Percentiles rank a stretch among this genome's conserved stretches.
Conservation (phyloP, 2,329 filamentous ascomycete genomes). For the Penicillium sp. region DNA sequence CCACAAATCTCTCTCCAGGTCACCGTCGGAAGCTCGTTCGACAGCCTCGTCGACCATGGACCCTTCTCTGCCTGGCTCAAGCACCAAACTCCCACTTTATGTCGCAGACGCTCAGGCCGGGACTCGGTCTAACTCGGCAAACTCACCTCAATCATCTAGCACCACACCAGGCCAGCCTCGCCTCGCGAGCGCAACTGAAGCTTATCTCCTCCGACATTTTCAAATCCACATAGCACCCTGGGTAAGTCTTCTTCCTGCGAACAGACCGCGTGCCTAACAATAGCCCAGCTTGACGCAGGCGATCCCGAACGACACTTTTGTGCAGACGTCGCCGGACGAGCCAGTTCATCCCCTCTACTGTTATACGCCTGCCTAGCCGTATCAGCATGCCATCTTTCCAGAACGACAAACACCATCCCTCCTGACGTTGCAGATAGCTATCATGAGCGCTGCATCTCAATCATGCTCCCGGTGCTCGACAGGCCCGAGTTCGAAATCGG, state of each 20-base stretch:
- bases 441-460: slow-evolving; percentile 36
- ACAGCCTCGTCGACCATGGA: slow-evolving; percentile 28
- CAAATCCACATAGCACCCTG: slow-evolving; percentile 32
- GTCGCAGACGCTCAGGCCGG: slow-evolving; percentile 11
- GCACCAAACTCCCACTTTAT: slow-evolving; percentile 13
- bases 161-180: slow-evolving; percentile 24
- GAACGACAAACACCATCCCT: slow-evolving; percentile 29
- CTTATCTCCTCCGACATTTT: slow-evolving; percentile 35
- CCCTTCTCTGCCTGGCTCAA: slow-evolving; percentile 14
- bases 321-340: slow-evolving; percentile 30
- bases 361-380: slow-evolving; percentile 36
- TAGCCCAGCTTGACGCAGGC: slow-evolving; percentile 31
- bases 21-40: slow-evolving; percentile 25
- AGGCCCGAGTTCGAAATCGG: slow-evolving; percentile 30
- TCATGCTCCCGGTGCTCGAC: slow-evolving; percentile 34
- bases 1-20: slow-evolving; percentile 18
- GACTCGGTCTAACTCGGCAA: slow-evolving; percentile 16
- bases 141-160: slow-evolving; percentile 18
- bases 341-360: slow-evolving; percentile 30
- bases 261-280: not conserved
- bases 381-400: slow-evolving; percentile 34
- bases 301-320: slow-evolving; percentile 33
- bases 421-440: slow-evolving; percentile 32
- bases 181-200: slow-evolving; percentile 30
- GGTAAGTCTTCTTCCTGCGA: slow-evolving; percentile 18